Base-by-base conservation (phyloP, 2,329 filamentous ascomycete species). In the Diaporthe capsici region DNA sequence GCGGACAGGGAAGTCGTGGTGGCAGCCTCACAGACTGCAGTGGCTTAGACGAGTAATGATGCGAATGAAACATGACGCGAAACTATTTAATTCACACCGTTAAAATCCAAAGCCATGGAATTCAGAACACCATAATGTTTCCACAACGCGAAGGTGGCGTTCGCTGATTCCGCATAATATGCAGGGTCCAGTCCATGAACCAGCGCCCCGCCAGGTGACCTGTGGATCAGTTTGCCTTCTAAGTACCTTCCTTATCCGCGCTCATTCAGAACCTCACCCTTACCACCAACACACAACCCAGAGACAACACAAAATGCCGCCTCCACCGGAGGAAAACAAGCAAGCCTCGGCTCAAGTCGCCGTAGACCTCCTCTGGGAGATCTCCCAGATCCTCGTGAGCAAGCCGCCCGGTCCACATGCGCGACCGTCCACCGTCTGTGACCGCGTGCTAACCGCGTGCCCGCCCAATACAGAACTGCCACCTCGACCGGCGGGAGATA, bases 401-500 rank as follows among this genome's bases (percentile, higher is more conserved):
- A 51, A 55, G 17, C 58, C 42, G 22, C 47, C 13, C 53, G 12
- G 17, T 28, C 53, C 9, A 28, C 10, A 22, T 10, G 34, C 17
- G 47, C 28, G 44, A 63, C 51, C 55, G 12, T 42, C 44, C n/a
- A 9, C 34, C 25, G 42, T 22, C 20, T n/a, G 12, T 5, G 37
- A 74, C 51, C 58, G 31, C 57, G 67, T 60, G 25, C 51, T 61
- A 47, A 58, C 51, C 58, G 25, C n/a, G 15, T 37, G 55, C 42
- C 55, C 42, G 10, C 39, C 47, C 44, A 13, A 65, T 25, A 65
- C 77, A 98, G 96, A 98, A 98, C 86, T 98, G 96, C 77, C 92
- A 98, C 78, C 92, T 99, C 61, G 96, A 98, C 84, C 92, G 96
- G 44, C 93, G 95, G 72, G 95, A 96, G 28, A 88, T 99, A 25